Conservation (phyloP, 2,329 filamentous ascomycete species). For the Colletotrichum sp. region DNA sequence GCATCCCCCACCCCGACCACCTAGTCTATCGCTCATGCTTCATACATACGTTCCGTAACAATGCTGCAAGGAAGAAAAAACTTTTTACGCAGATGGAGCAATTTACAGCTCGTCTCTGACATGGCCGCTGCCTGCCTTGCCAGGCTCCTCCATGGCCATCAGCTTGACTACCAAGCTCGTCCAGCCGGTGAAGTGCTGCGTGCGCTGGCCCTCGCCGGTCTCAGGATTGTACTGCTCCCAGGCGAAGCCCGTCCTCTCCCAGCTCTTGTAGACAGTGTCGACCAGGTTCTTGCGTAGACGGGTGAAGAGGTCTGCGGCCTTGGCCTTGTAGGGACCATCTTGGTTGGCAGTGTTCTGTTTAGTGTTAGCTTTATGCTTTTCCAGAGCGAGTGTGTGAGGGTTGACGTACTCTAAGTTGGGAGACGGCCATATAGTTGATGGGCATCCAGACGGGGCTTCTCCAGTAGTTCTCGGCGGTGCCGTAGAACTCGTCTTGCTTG, state of each 20-base stretch:
- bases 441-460: constrained; percentile 93
- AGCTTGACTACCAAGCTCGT: constrained; percentile 98
- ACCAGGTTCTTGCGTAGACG: constrained; percentile 84
- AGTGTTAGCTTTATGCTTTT: not conserved
- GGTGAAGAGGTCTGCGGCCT: constrained; percentile 77
- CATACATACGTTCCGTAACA: not conserved
- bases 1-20: not conserved
- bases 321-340: constrained; percentile 70
- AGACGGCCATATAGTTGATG: constrained; percentile 89
- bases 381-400: not conserved
- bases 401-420: constrained; percentile 74
- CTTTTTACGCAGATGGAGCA: not conserved
- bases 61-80: not conserved
- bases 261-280: constrained; percentile 85
- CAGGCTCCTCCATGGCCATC: constrained; percentile 87
- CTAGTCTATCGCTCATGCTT: constrained; percentile 1
- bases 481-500: constrained; percentile 82
- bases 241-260: constrained; percentile 91
- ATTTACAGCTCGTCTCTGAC: constrained; percentile 54
- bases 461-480: constrained; percentile 97
- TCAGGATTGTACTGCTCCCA: constrained; percentile 99
- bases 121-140: constrained; percentile 29
- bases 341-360: constrained; percentile 67
- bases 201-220: constrained; percentile 90
- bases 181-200: constrained; percentile 98